These are phyloP conservation scores for Cruciata laevipes DNA, from an alignment of 257 asterid genomes.

Conservation along the genomic window DNA sequence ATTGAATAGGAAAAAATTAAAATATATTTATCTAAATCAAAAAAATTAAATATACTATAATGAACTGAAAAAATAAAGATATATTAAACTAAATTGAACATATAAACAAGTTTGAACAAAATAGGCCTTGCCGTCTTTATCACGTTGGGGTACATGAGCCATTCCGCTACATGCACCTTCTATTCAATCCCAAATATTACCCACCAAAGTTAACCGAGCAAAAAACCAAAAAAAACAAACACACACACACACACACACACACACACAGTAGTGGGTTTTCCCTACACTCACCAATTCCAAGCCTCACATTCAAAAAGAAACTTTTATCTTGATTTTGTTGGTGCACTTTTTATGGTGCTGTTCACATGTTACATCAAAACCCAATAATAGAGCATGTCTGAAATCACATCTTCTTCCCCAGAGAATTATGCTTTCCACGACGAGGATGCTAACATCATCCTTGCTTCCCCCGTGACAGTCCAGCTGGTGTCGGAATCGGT, in stretches of 20 bases:
- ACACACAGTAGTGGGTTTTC: background rate
- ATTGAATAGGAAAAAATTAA: no score
- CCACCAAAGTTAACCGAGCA: conserved; percentile 1
- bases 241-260: background rate
- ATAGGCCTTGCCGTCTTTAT: no score
- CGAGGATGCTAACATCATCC: background rate
- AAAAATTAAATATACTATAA: no score
- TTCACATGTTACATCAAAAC: conserved; percentile 10
- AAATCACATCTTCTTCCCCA: conserved; percentile 37
- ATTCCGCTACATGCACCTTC: conserved; percentile 4
- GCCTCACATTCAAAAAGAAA: conserved; percentile 10
- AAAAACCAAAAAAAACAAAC: background rate
- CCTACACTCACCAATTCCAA: conserved; percentile 19
- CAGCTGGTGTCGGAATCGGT: conserved; percentile 71
- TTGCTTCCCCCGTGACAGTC: conserved; percentile 26
- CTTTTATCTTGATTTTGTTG: background rate
- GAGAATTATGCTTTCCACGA: conserved; percentile 8
- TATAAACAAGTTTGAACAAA: no score
- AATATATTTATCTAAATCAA: no score
- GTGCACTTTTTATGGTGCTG: conserved; percentile 11
- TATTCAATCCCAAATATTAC: background rate
- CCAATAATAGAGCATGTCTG: conserved; percentile 34
- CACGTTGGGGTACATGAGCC: conserved; percentile 16
- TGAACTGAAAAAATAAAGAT: no score
- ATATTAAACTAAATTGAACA: no score